Evolutionary conservation across 2,329 filamentous ascomycete genomes (phyloP).

Genomic region (Clarireedia hainanense): DNA sequence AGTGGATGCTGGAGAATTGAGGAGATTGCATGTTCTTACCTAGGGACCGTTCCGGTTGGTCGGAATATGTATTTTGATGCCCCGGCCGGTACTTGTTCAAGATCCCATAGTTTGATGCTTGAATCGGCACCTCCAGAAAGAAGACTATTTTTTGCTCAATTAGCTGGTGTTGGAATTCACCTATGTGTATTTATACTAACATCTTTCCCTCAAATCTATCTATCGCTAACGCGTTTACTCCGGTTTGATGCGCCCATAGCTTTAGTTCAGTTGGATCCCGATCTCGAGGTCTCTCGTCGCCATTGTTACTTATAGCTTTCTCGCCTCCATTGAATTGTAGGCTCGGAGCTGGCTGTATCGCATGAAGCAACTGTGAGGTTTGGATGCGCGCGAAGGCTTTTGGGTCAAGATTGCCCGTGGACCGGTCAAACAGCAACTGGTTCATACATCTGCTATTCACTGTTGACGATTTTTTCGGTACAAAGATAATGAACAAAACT

Average conservation of each 20-base stretch:
- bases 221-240: slow-evolving; percentile 70
- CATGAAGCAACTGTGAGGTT: slow-evolving; percentile 56
- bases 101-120: slow-evolving; percentile 79
- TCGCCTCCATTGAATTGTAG: slow-evolving; percentile 63
- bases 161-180: slow-evolving; percentile 2
- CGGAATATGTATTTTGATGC: slow-evolving; percentile 39
- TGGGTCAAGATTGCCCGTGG: slow-evolving; percentile 58
- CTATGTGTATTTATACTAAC: background rate
- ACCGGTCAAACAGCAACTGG: slow-evolving; percentile 67
- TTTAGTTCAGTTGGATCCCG: slow-evolving; percentile 10
- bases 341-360: slow-evolving; percentile 59
- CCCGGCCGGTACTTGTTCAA: slow-evolving; percentile 49
- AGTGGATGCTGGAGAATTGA: background rate
- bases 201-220: slow-evolving; percentile 62
- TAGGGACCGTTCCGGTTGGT: slow-evolving; percentile 44
- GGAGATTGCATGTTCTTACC: slow-evolving; percentile 23
- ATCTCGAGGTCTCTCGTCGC: background rate
- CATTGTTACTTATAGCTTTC: slow-evolving; percentile 15
- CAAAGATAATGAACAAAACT: background rate
- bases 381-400: slow-evolving; percentile 58
- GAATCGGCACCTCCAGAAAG: slow-evolving; percentile 82
- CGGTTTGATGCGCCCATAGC: slow-evolving; percentile 63
- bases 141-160: slow-evolving; percentile 42
- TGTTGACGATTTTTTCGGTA: background rate
- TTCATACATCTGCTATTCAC: slow-evolving; percentile 55